Evolutionary conservation across 768 basidiomycete species (phyloP).

Genomic region (Hortiboletus campestris): DNA sequence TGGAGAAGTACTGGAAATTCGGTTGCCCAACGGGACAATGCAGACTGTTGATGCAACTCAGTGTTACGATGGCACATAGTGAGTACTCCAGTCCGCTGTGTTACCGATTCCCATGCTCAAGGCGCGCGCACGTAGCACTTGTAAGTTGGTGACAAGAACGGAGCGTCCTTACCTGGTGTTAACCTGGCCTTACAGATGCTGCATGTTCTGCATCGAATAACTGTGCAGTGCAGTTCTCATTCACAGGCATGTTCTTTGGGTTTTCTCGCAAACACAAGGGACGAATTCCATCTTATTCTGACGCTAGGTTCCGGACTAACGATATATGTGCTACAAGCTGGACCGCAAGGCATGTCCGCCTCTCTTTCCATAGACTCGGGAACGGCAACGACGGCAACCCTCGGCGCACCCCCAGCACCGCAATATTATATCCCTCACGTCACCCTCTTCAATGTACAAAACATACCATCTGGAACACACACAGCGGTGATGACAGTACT

Average conservation of each 20-base stretch:
- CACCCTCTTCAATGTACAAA: constrained; percentile 21
- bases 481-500: constrained; percentile 23
- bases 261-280: neutral
- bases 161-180: neutral
- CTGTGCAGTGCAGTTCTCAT: constrained; percentile 25
- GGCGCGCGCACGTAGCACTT: constrained; percentile 14
- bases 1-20: constrained; percentile 18
- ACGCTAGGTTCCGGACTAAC: constrained; percentile 27
- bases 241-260: constrained; percentile 14
- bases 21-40: constrained; percentile 28
- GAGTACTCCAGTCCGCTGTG: constrained; percentile 3
- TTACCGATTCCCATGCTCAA: constrained; percentile 4
- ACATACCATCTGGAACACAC: constrained; percentile 23
- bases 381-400: constrained; percentile 20
- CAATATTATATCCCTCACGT: constrained; percentile 25
- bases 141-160: constrained; percentile 9
- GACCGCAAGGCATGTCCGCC: constrained; percentile 27
- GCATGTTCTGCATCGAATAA: constrained; percentile 23
- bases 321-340: constrained; percentile 29
- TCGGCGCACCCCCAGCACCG: constrained; percentile 20
- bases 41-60: constrained; percentile 19
- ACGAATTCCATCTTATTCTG: neutral
- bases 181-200: constrained; percentile 15
- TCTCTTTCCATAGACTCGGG: constrained; percentile 27
- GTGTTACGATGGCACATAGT: constrained; percentile 28